phyloP scores from a whole-genome alignment of 2,329 filamentous ascomycete species.

The Alternaria sp. region DNA sequence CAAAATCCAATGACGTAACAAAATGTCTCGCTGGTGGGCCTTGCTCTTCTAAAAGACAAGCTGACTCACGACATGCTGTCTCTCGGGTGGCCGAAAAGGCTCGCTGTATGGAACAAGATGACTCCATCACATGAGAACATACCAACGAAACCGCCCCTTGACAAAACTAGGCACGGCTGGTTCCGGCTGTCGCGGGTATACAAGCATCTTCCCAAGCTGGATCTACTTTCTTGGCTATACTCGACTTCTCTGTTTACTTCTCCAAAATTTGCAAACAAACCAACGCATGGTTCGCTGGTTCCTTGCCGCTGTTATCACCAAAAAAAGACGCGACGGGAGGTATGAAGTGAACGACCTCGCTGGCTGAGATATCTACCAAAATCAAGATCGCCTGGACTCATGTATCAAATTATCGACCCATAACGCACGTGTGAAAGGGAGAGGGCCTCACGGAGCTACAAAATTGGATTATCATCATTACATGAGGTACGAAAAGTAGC shows the following conservation, averaged over 20 bases:
- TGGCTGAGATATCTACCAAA: not conserved
- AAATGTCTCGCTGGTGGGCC: rapidly evolving
- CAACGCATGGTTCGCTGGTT: not conserved
- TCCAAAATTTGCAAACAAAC: not conserved
- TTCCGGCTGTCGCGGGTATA: not conserved
- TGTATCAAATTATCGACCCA: not conserved
- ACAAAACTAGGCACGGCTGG: not conserved
- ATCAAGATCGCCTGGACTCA: rapidly evolving
- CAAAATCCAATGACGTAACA: rapidly evolving
- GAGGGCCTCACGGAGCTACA: not conserved
- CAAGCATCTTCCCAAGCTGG: not conserved
- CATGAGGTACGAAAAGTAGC: not conserved
- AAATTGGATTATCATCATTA: rapidly evolving
- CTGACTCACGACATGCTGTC: not conserved
- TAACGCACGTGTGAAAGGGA: not conserved
- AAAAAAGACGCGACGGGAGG: not conserved
- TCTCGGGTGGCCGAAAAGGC: no score
- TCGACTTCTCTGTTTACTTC: not conserved
- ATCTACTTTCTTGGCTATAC: rapidly evolving
- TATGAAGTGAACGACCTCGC: not conserved
- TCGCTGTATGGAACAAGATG: not conserved
- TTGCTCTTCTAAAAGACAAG: no score
- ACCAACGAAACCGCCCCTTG: not conserved
- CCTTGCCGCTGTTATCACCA: not conserved
- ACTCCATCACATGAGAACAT: not conserved